A percentile compares a stretch with the other conserved stretches of the same genome.
These are phyloP conservation scores for Candida silvicultrix DNA, from an alignment of 805 yeast species.

Conservation along the genomic window DNA sequence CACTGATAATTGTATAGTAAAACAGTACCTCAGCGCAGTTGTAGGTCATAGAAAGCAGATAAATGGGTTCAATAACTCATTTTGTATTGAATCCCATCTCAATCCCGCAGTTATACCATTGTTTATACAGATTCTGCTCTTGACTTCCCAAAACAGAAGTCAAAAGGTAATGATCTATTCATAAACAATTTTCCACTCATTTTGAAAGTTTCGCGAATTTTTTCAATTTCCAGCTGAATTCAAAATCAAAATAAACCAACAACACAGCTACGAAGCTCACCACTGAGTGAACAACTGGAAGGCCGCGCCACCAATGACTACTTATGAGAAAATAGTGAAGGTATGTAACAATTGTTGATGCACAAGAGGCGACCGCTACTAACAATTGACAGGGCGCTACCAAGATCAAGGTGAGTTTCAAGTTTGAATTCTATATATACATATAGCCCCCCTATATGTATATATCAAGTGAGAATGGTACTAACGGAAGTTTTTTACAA, in stretches of 20 bases:
- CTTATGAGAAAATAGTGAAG: constrained; percentile 71
- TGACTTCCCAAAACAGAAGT: too few relatives aligned
- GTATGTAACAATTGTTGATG: constrained; percentile 21
- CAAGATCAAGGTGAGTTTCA: constrained; percentile 41
- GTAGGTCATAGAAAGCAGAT: too few relatives aligned
- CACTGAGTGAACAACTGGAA: neutral
- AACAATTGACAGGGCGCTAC: constrained; percentile 49
- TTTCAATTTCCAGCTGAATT: too few relatives aligned
- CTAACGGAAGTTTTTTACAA: constrained; percentile 8
- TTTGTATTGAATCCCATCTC: too few relatives aligned
- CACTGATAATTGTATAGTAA: too few relatives aligned
- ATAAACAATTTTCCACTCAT: too few relatives aligned
- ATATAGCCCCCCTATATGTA: neutral
- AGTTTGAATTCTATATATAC: neutral
- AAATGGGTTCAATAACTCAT: too few relatives aligned
- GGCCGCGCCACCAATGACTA: constrained; percentile 36
- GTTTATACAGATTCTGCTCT: too few relatives aligned
- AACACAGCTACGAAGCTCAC: neutral
- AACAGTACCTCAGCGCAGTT: too few relatives aligned
- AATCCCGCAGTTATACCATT: too few relatives aligned
- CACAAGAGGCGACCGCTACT: constrained; percentile 4
- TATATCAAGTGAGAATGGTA: neutral
- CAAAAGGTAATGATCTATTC: too few relatives aligned
- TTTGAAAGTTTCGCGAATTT: neutral
- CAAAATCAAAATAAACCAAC: neutral